These are phyloP conservation scores for Odontarrhena argentea DNA, from an alignment of 345 rosid genomes.

Conservation along the genomic window DNA sequence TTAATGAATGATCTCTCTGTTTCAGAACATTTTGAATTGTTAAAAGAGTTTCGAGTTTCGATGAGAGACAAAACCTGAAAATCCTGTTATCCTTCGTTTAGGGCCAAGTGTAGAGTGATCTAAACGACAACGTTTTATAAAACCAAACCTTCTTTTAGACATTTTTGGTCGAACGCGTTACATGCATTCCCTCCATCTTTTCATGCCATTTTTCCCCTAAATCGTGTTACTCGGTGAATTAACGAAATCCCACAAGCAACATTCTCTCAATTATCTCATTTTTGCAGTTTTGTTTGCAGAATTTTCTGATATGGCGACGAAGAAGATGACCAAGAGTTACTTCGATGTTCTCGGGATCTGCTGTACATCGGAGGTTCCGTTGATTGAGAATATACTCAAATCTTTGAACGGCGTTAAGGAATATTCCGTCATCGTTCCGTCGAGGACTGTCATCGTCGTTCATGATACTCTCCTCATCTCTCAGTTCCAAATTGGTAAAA, in stretches of 20 bases:
- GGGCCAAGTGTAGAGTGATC: conserved; percentile 38
- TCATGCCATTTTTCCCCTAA: background rate
- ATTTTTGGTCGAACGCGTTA: conserved; percentile 29
- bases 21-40: background rate
- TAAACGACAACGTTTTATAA: conserved; percentile 20
- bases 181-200: conserved; percentile 24
- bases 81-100: background rate
- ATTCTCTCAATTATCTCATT: background rate
- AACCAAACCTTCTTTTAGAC: background rate
- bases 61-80: conserved; percentile 4
- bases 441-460: conserved; percentile 84
- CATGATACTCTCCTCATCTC: conserved; percentile 72
- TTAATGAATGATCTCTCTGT: conserved; percentile 9
- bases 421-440: conserved; percentile 67
- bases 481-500: conserved; percentile 73
- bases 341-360: conserved; percentile 87
- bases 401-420: conserved; percentile 70
- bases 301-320: conserved; percentile 25
- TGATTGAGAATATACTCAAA: conserved; percentile 65
- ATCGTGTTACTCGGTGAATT: background rate
- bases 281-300: background rate
- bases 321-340: conserved; percentile 66
- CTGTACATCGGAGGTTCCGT: conserved; percentile 85
- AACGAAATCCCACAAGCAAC: conserved; percentile 9
- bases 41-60: background rate